A percentile compares a stretch with the other conserved stretches of the same genome.
Evolutionary conservation across 768 basidiomycete species (phyloP).

Genomic region (Leucosporidium creatinivorum): DNA sequence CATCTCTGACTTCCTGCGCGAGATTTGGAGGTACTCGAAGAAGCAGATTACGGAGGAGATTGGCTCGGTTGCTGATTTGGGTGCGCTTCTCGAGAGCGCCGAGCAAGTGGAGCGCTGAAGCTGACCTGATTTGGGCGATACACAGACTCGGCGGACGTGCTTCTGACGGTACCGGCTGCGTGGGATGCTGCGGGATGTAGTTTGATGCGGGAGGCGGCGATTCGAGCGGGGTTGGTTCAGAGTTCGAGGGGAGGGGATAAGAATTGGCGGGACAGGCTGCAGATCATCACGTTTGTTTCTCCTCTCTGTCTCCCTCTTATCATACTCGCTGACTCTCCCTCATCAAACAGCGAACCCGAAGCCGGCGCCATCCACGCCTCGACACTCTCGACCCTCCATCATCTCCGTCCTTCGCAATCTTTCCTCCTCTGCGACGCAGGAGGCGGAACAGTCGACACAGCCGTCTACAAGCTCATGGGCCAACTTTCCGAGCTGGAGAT

Average conservation of each 20-base stretch:
- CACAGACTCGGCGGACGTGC: conserved; percentile 71
- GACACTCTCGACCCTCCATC: conserved; percentile 69
- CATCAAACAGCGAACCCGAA: conserved; percentile 53
- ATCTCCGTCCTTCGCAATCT: conserved; percentile 68
- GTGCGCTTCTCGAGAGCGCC: conserved; percentile 48
- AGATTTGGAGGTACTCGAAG: conserved; percentile 79
- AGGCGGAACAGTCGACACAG: conserved; percentile 63
- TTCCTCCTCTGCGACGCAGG: conserved; percentile 91
- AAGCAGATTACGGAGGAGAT: conserved; percentile 81
- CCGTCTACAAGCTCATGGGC: conserved; percentile 62
- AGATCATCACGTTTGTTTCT: conserved; percentile 61
- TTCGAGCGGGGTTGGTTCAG: conserved; percentile 69
- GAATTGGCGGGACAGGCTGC: conserved; percentile 70
- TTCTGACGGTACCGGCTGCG: conserved; percentile 80
- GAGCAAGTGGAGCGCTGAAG: too few species aligned
- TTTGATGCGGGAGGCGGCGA: conserved; percentile 77
- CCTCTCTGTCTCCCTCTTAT: background rate
- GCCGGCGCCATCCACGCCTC: conserved; percentile 89
- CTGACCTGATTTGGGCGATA: background rate
- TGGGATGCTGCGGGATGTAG: conserved; percentile 82
- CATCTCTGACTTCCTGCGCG: conserved; percentile 73
- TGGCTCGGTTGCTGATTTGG: conserved; percentile 74
- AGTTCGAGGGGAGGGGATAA: conserved; percentile 61
- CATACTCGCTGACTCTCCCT: too few species aligned
- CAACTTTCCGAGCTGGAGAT: conserved; percentile 75